A percentile compares a stretch with the other conserved stretches of the same genome.
These are phyloP conservation scores for Acacia concinna DNA, from an alignment of 331 rosid species.

Conservation along the genomic window DNA sequence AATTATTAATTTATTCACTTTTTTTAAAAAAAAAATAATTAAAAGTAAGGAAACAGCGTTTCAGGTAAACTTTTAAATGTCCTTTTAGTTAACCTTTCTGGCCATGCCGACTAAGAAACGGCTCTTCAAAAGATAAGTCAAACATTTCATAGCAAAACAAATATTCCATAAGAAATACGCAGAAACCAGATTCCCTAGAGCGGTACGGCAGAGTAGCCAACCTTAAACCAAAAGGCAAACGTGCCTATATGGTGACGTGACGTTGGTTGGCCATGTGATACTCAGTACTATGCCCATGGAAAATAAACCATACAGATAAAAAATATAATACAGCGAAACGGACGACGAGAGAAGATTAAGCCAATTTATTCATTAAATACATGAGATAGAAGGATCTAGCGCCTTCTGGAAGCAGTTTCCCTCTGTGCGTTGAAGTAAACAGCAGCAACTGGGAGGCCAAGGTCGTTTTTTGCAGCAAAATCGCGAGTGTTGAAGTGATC, in stretches of 20 bases:
- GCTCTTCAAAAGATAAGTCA: not conserved
- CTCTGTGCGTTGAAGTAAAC: slow-evolving; percentile 77
- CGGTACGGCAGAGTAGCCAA: not conserved
- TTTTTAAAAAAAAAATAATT: too few species aligned
- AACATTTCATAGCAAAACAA: not conserved
- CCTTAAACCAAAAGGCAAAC: not conserved
- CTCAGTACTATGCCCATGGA: not conserved
- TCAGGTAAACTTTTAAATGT: not conserved
- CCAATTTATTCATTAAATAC: slow-evolving; percentile 9
- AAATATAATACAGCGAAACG: not conserved
- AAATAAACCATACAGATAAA: not conserved
- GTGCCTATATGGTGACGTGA: not conserved
- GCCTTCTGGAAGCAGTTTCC: slow-evolving; percentile 75
- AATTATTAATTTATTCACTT: too few species aligned
- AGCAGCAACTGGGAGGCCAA: slow-evolving; percentile 81
- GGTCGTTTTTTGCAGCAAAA: slow-evolving; percentile 60
- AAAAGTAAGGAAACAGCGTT: not conserved
- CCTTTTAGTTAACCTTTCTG: not conserved
- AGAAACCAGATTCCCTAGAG: not conserved
- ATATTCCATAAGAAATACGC: not conserved
- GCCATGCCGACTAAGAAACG: not conserved
- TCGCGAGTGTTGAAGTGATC: slow-evolving; percentile 63
- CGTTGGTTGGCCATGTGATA: not conserved
- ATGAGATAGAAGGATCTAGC: slow-evolving; percentile 28
- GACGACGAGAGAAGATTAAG: not conserved